A percentile compares a stretch with the other conserved stretches of the same genome.
Evolutionary conservation across 768 basidiomycete genomes (phyloP).

Genomic region (Amanita jacksonii): DNA sequence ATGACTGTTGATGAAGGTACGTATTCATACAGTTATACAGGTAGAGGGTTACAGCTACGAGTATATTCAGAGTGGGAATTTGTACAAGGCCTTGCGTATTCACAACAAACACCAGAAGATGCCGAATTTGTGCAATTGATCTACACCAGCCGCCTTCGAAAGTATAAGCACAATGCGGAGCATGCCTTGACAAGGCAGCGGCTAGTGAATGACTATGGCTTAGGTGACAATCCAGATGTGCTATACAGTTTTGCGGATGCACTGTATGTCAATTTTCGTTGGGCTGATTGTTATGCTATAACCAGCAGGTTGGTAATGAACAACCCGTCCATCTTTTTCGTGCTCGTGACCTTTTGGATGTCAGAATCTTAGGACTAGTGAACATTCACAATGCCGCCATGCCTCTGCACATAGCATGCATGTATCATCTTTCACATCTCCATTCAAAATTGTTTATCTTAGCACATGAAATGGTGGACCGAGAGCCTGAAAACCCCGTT

Average conservation of each 20-base stretch:
- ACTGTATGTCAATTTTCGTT: slow-evolving; percentile 78
- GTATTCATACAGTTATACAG: too few relatives aligned
- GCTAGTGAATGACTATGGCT: slow-evolving; percentile 74
- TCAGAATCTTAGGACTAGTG: slow-evolving; percentile 78
- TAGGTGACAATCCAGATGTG: slow-evolving; percentile 90
- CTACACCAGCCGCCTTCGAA: slow-evolving; percentile 85
- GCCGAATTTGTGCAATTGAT: slow-evolving; percentile 89
- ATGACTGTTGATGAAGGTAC: slow-evolving; percentile 94
- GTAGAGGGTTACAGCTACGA: slow-evolving; percentile 1
- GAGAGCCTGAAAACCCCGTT: slow-evolving; percentile 84
- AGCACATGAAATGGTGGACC: slow-evolving; percentile 92
- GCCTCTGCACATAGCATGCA: slow-evolving; percentile 93
- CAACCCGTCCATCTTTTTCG: background rate
- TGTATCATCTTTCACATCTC: slow-evolving; percentile 89
- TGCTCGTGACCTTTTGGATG: background rate
- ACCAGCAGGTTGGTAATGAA: slow-evolving; percentile 54
- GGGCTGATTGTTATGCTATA: slow-evolving; percentile 89
- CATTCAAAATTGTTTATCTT: slow-evolving; percentile 92
- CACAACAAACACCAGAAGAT: slow-evolving; percentile 77
- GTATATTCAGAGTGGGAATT: slow-evolving; percentile 84
- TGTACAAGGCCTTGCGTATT: slow-evolving; percentile 74
- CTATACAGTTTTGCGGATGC: slow-evolving; percentile 87
- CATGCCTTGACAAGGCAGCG: slow-evolving; percentile 70
- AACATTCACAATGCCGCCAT: slow-evolving; percentile 83
- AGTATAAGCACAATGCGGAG: slow-evolving; percentile 78